Conservation (phyloP, 2,329 filamentous ascomycete genomes). For the Fusarium clavum region DNA sequence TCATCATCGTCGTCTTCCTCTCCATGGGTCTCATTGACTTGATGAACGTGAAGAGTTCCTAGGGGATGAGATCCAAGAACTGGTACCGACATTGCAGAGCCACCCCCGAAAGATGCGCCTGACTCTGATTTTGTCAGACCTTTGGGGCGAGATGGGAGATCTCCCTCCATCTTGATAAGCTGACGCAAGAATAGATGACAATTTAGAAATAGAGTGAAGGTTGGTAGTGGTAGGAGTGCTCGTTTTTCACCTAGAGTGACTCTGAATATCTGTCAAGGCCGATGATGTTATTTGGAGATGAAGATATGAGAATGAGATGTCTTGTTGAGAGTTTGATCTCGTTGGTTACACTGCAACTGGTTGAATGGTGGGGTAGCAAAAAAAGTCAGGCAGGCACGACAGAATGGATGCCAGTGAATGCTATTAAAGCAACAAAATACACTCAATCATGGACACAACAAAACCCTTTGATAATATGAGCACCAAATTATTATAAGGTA, state of each 20-base stretch:
- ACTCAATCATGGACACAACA: background rate
- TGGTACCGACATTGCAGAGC: conserved; percentile 52
- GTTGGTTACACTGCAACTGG: background rate
- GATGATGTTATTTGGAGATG: background rate
- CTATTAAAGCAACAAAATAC: background rate
- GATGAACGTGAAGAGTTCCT: conserved; percentile 57
- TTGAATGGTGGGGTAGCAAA: conserved; percentile 23
- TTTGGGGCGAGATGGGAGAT: conserved; percentile 35
- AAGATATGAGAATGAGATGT: conserved; percentile 1
- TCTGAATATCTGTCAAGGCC: background rate
- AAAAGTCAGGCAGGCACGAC: conserved; percentile 8
- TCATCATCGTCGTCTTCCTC: conserved; percentile 44
- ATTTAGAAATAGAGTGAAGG: background rate
- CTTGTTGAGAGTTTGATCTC: conserved; percentile 15
- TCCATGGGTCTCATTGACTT: conserved; percentile 36
- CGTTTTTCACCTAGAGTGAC: no score
- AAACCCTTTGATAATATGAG: background rate
- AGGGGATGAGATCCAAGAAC: conserved; percentile 56
- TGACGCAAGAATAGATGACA: background rate
- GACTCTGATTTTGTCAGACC: conserved; percentile 54
- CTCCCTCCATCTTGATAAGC: conserved; percentile 42
- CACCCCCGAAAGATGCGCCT: conserved; percentile 37
- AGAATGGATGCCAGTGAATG: background rate
- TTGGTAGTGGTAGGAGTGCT: no score
- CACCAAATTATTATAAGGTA: background rate